Evolutionary conservation across 345 rosid species (phyloP), one percentile per base, ranked within the genome.

Genomic region (Acer saccharum): DNA sequence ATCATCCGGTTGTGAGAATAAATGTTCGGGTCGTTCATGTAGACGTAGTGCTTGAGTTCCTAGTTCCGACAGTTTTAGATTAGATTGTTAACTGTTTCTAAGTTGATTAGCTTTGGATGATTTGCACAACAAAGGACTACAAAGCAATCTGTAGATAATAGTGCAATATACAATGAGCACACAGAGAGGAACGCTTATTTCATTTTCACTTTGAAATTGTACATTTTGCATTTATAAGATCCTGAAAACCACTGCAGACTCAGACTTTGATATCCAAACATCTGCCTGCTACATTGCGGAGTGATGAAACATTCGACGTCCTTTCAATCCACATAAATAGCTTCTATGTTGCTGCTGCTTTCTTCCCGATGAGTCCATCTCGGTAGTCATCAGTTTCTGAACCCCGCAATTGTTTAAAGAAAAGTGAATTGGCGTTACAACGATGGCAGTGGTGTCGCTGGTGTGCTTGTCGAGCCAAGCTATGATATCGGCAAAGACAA

Each of bases 401-500:
- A 78, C 71, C 32, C 74, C 82, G 32, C 74, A 82, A 23, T 8
- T 35, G 65, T 55, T 20, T 29, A 81, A 54, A 6, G 73, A 54
- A 7, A 68, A 79, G 2, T n/a, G 69, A 27, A 78, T 6, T 2
- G 90, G 89, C 20, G 85, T 82, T 1, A 86, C 77, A 0, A 76
- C 61, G 6, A 82, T 71, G 0, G 74, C 73, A 29, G 35, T 62
- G 23, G 77, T 73, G 21, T 82, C 84, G 2, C 55, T 80, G 10
- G 84, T 69, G 73, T 79, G 97, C 50, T 75, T 76, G 50, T 92
- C 86, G 9, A 94, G 98, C 99, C 99, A 96, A 4, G 78, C 68
- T 17, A 88, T 81, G 57, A 96, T 87, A 66, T 96, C 97, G 4
- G 84, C 89, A 41, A 94, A 94, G 16, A 96, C 98, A 3, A 87